Conservation (phyloP, 1,139 yeast species). For the Geotrichum europaeum region DNA sequence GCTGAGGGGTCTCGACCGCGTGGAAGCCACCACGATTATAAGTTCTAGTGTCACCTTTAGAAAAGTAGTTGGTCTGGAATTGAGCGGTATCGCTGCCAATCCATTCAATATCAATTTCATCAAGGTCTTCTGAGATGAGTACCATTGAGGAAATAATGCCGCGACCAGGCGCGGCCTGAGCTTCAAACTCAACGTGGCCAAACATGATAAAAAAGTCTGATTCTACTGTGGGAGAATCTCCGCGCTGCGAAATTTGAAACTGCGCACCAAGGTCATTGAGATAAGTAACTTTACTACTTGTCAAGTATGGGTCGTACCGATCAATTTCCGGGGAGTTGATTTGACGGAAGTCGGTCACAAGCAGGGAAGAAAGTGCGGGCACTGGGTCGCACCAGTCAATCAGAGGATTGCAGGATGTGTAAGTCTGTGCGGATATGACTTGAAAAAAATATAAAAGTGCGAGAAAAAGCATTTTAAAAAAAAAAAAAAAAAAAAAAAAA, state of each 20-base stretch:
- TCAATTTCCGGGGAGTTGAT: constrained; percentile 19
- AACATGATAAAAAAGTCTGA: constrained; percentile 82
- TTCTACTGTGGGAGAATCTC: constrained; percentile 68
- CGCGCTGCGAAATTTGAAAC: constrained; percentile 52
- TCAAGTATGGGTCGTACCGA: constrained; percentile 13
- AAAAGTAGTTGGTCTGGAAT: constrained; percentile 76
- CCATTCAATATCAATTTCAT: constrained; percentile 84
- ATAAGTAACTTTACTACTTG: constrained; percentile 30
- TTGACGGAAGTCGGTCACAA: constrained; percentile 19
- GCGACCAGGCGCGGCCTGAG: constrained; percentile 66
- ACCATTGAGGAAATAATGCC: constrained; percentile 79
- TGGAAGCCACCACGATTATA: constrained; percentile 78
- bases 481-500: too few species aligned
- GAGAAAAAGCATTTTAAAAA: background rate
- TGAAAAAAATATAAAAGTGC: background rate
- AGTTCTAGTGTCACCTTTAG: constrained; percentile 71
- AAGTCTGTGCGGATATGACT: constrained; percentile 1
- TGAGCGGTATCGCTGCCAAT: constrained; percentile 67
- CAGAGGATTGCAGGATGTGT: constrained; percentile 24
- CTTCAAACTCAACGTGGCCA: constrained; percentile 69
- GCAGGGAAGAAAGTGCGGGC: constrained; percentile 21
- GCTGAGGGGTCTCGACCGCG: constrained; percentile 50
- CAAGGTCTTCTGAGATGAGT: constrained; percentile 77
- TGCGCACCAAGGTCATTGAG: constrained; percentile 46
- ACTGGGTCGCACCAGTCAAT: constrained; percentile 14